Evolutionary conservation across 2,329 filamentous ascomycete species (phyloP).

Genomic region (Blastomyces emzantsi): DNA sequence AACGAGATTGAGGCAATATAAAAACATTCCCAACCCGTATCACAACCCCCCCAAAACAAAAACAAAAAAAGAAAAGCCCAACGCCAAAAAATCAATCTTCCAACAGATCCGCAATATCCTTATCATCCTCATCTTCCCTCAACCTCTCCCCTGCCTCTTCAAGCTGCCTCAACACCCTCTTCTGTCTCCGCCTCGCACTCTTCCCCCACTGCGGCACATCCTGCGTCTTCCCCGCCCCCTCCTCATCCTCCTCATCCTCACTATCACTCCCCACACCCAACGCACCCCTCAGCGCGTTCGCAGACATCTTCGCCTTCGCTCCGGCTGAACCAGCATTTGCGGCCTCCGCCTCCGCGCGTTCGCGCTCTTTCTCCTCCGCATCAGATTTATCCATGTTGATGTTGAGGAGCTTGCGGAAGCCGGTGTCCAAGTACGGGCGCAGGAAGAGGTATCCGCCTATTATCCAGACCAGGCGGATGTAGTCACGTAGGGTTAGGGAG

Average conservation of each 20-base stretch:
- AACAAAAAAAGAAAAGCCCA: background rate
- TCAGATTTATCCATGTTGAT: conserved; percentile 33
- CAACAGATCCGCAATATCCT: conserved; percentile 65
- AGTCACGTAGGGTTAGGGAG: conserved; percentile 38
- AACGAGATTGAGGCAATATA: background rate
- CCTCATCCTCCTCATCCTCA: conserved; percentile 36
- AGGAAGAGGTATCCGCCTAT: conserved; percentile 65
- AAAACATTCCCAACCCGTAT: no score
- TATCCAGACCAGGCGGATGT: conserved; percentile 60
- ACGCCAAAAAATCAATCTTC: conserved; percentile 37
- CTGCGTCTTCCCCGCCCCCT: conserved; percentile 13
- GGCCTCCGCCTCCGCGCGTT: conserved; percentile 34
- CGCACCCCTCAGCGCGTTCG: conserved; percentile 56
- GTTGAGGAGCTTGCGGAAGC: conserved; percentile 49
- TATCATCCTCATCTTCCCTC: conserved; percentile 60
- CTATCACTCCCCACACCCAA: conserved; percentile 44
- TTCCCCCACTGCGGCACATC: conserved; percentile 54
- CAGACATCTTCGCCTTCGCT: conserved; percentile 48
- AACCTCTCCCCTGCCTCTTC: conserved; percentile 54
- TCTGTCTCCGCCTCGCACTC: conserved; percentile 60
- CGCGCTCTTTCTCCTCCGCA: conserved; percentile 52
- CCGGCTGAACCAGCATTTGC: conserved; percentile 25
- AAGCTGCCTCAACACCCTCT: conserved; percentile 56
- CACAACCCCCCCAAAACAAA: background rate
- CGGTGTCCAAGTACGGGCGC: conserved; percentile 63